phyloP scores from a whole-genome alignment of 805 yeast species.

The Wickerhamiella vanderwaltii region DNA sequence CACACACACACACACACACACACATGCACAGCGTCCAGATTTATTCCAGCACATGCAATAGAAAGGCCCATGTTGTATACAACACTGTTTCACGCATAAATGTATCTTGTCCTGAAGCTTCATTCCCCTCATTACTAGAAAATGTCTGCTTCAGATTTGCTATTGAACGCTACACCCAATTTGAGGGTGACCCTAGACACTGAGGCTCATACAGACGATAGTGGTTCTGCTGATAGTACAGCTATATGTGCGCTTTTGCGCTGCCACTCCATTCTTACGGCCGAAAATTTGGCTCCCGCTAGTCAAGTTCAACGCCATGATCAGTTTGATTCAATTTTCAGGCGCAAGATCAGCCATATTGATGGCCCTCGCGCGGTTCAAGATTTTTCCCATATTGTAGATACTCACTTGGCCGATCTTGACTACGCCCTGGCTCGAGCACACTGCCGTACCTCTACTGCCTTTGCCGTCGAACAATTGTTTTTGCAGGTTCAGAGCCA shows the following conservation, averaged over 20 bases:
- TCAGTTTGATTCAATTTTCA: conserved; percentile 1
- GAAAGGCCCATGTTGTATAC: no score
- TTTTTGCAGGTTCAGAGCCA: conserved; percentile 6
- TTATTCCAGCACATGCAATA: no score
- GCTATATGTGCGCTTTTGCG: conserved; percentile 1
- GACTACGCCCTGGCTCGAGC: conserved; percentile 4
- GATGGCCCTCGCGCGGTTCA: conserved; percentile 2
- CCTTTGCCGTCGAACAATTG: conserved; percentile 2
- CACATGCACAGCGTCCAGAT: no score
- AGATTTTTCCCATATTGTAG: conserved; percentile 4
- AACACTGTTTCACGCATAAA: no score
- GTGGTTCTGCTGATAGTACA: background rate
- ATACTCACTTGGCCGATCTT: conserved; percentile 4
- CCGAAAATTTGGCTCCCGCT: background rate
- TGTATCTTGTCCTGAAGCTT: no score
- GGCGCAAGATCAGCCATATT: conserved; percentile 2
- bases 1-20: no score
- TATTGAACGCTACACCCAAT: background rate
- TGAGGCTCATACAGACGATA: conserved; percentile 1
- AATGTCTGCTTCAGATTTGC: conserved; percentile 9
- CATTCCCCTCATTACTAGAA: no score
- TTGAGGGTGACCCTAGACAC: background rate
- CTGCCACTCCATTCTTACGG: background rate
- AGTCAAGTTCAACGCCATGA: background rate
- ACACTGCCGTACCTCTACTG: background rate